Percentiles rank a stretch among this genome's conserved stretches.
These are phyloP conservation scores for Capsella bursapastoris DNA, from an alignment of 345 rosid species.

Conservation along the genomic window DNA sequence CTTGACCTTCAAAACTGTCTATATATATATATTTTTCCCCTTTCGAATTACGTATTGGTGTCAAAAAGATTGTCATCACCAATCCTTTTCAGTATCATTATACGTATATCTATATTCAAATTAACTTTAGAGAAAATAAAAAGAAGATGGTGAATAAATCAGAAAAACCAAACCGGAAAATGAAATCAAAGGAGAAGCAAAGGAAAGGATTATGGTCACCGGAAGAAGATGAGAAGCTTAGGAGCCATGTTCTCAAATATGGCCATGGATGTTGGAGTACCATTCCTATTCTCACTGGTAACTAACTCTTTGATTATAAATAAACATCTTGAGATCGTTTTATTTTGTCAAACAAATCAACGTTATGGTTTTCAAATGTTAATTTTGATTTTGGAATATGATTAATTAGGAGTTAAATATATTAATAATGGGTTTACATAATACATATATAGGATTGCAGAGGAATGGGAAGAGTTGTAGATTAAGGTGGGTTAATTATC, in stretches of 20 bases:
- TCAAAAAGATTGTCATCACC: conserved; percentile 39
- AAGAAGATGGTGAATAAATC: conserved; percentile 40
- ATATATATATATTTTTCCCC: conserved; percentile 19
- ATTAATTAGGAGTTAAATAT: too few species aligned
- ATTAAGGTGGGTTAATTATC: conserved; percentile 91
- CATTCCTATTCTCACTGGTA: conserved; percentile 86
- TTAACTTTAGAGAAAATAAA: neutral
- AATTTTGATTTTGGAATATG: too few species aligned
- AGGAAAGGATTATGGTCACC: conserved; percentile 98
- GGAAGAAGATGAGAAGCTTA: conserved; percentile 87
- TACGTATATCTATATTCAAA: conserved; percentile 1
- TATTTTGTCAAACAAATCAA: neutral
- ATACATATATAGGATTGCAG: conserved; percentile 56
- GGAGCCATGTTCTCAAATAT: conserved; percentile 59
- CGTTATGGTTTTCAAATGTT: too few species aligned
- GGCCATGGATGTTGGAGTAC: conserved; percentile 94
- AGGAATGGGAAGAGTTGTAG: conserved; percentile 98
- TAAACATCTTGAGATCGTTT: neutral
- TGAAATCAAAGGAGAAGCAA: conserved; percentile 50
- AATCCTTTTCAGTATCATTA: conserved; percentile 20
- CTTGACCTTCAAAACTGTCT: conserved; percentile 25
- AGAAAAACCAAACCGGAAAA: conserved; percentile 13
- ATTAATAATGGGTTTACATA: neutral
- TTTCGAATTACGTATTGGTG: conserved; percentile 25
- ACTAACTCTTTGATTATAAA: conserved; percentile 39